Base-by-base conservation (phyloP, 441 rosid species). In the Gossypium gossypioides region DNA sequence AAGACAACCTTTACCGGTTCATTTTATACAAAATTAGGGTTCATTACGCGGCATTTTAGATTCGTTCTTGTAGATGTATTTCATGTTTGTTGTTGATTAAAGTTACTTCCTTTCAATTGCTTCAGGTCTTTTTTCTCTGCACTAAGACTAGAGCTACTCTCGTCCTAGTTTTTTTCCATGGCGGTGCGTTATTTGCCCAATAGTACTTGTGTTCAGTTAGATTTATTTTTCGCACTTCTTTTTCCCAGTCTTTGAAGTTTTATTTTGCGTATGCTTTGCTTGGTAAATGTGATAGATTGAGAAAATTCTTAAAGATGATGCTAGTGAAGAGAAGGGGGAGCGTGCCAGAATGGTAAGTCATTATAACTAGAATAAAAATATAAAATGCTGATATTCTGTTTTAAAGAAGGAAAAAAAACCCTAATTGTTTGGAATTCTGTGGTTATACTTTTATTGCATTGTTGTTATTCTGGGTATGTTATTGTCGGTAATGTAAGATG, bases 311-410 rank as follows among this genome's bases (percentile, higher is more conserved):
- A 95, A 89, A 84, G 93, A 95, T 86, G 97, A 95, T 42, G 99
- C 99, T 71, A 90, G 74, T 57, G 99, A 91, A 80, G 99, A 95
- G 84, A 95, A 92, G 75, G 99, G 99, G 63, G 96, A 91, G 73
- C 96, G 96, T 63, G 99, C 99, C 66, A 84, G 97, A 82, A 87
- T 95, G 99, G 97, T 95, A 65, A 84, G 91, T 51, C 6, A 6
- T 27, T 44, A 4, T 64, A 42, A n/a, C 16, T 22, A 6, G n/a
- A 13, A 6, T 32, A n/a, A 37, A 42, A 8, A 46, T 18, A 44
- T 55, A 40, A 21, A 12, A 19, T 48, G 48, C 58, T 48, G 50
- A 29, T 59, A 5, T 27, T 44, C 34, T 72, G 27, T 21, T 72
- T 72, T 46, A 3, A 51, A 59, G 7, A 1, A 4, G 21, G 42